Evolutionary conservation across 1,284 basidiomycete genomes (phyloP).

Genomic region (Tylopilus orsonianus): DNA sequence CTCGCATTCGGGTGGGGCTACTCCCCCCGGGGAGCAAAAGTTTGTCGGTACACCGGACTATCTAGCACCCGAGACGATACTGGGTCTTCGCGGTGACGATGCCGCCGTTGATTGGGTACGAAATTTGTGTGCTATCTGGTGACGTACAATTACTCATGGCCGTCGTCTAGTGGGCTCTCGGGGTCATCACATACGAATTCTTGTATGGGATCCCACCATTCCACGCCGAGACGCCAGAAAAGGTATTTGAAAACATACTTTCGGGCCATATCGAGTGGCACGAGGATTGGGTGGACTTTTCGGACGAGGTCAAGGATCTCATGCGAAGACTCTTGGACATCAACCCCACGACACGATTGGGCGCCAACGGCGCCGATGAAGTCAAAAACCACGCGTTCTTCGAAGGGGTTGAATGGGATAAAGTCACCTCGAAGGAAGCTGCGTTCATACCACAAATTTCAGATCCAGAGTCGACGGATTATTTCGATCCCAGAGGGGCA

Average conservation of each 20-base stretch:
- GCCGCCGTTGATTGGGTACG: conserved; percentile 94
- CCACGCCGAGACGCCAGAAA: conserved; percentile 95
- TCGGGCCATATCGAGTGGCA: conserved; percentile 97
- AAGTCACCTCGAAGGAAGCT: conserved; percentile 84
- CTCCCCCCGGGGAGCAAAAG: conserved; percentile 82
- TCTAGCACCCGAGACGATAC: conserved; percentile 93
- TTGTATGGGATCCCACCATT: conserved; percentile 97
- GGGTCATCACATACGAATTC: conserved; percentile 98
- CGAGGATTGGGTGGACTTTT: conserved; percentile 88
- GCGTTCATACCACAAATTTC: conserved; percentile 95
- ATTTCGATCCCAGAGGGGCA: conserved; percentile 96
- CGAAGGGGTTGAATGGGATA: conserved; percentile 89
- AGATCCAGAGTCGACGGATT: conserved; percentile 98
- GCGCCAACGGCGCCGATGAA: conserved; percentile 87
- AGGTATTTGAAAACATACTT: conserved; percentile 98
- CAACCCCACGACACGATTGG: conserved; percentile 81
- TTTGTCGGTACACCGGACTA: conserved; percentile 98
- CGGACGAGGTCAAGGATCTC: conserved; percentile 86
- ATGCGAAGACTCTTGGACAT: conserved; percentile 87
- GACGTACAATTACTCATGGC: conserved; percentile 17
- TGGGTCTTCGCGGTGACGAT: conserved; percentile 95
- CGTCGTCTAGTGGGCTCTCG: conserved; percentile 83
- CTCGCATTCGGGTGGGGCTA: conserved; percentile 56
- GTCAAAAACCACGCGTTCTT: conserved; percentile 95
- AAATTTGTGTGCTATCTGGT: conserved; percentile 19